These are phyloP conservation scores for Podospora fimiseda DNA, from an alignment of 495 filamentous ascomycete species.

Conservation along the genomic window DNA sequence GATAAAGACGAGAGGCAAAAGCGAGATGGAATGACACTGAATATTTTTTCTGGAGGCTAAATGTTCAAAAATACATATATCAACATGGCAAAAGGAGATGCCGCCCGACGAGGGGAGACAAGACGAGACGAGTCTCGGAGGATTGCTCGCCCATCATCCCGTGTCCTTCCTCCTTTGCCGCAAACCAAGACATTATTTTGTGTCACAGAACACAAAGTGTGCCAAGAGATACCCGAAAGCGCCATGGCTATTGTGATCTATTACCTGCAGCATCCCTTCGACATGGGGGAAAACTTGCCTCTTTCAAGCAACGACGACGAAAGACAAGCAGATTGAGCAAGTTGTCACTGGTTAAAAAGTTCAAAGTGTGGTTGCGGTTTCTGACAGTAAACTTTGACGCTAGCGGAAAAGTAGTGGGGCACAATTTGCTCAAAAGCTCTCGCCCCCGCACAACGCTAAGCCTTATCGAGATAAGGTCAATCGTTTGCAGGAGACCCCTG, in stretches of 20 bases:
- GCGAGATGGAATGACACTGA: constrained; percentile 1
- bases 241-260: too few relatives aligned
- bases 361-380: constrained; percentile 1
- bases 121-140: too few relatives aligned
- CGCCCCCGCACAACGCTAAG: constrained; percentile 12
- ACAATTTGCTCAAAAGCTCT: constrained; percentile 49
- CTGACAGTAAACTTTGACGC: constrained; percentile 11
- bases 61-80: background rate
- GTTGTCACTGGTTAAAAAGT: constrained; percentile 22
- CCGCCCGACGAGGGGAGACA: background rate
- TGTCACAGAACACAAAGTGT: too few relatives aligned
- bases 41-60: background rate
- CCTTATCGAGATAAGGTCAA: constrained; percentile 12
- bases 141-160: background rate
- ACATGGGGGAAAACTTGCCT: background rate
- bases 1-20: background rate
- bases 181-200: background rate
- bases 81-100: background rate
- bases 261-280: background rate
- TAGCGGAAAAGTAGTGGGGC: constrained; percentile 12
- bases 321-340: constrained; percentile 28
- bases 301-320: constrained; percentile 1
- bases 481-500: constrained; percentile 6
- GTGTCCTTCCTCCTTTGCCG: background rate
- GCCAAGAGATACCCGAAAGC: too few relatives aligned